Base-by-base conservation (phyloP, 306 rosid species). In the Trifolium fragiferum region DNA sequence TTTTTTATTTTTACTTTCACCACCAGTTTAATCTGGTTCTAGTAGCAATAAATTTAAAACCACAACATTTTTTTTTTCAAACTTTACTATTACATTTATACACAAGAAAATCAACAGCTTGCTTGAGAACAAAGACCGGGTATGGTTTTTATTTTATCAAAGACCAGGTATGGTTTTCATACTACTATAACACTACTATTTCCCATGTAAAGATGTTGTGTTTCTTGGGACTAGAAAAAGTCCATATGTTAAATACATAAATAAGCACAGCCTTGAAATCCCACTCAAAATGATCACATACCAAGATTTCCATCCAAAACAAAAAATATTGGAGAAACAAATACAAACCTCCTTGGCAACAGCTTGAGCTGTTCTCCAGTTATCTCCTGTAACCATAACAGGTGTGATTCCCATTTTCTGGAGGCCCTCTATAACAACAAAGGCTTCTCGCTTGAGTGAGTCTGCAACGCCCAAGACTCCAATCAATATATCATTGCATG, bases 371-470 rank as follows among this genome's bases (percentile, higher is more conserved):
- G 99, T 92, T 89, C 99, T 88, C 96, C 98, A 87, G 76, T 95
- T 95, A 86, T 95, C 99, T 60, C 99, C 99, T 2, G 99, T 95
- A 68, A 95, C 99, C 96, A 95, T 92, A 76, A 92, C 87, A 25
- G 99, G 92, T 20, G 15, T 80, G 75, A 95, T 87, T 35, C 97
- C 97, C 96, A 95, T 95, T 87, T 92, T 95, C 73, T 68, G 70
- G 47, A 95, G 97, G 58, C 99, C 99, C 85, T 92, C 96, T 54
- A 95, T 74, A 70, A 95, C 99, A 32, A 92, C 89, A 57, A 96
- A 84, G 61, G 99, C 97, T 84, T 95, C 99, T 87, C 99, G 88
- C 83, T 95, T 95, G 44, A 92, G 87, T 25, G 99, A 95, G 83
- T 95, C 99, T 13, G 99, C 96, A 77, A 95, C 87, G 80, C 99